These are phyloP conservation scores for Colletotrichum magnum DNA, from an alignment of 2,329 filamentous ascomycete species.

Conservation along the genomic window DNA sequence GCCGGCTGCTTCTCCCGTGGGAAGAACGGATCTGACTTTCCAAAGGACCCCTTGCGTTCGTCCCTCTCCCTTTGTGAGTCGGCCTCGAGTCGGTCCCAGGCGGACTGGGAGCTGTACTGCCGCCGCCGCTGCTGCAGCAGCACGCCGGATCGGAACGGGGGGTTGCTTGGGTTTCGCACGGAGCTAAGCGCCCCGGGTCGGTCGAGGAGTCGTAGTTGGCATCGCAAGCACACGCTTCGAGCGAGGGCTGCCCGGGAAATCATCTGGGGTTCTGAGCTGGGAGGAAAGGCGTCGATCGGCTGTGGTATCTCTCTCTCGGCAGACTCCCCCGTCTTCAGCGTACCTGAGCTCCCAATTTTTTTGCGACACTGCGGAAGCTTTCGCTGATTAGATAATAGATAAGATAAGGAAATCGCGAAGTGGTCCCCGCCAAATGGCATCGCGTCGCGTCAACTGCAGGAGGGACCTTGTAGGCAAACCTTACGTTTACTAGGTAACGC, in stretches of 20 bases:
- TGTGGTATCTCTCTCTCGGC: neutral
- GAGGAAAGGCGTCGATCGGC: constrained; percentile 20
- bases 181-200: constrained; percentile 27
- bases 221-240: constrained; percentile 53
- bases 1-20: too few relatives aligned
- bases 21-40: too few relatives aligned
- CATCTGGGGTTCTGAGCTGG: constrained; percentile 46
- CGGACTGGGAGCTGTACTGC: constrained; percentile 26
- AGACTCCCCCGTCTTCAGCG: too few relatives aligned
- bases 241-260: constrained; percentile 51
- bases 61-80: neutral
- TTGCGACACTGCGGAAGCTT: constrained; percentile 19
- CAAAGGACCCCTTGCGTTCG: too few relatives aligned
- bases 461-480: neutral
- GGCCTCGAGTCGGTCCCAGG: constrained; percentile 32
- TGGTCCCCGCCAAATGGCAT: constrained; percentile 25
- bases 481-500: neutral
- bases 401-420: constrained; percentile 23
- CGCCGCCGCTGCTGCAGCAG: constrained; percentile 23
- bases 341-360: constrained; percentile 31
- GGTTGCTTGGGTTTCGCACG: neutral
- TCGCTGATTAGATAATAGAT: constrained; percentile 43
- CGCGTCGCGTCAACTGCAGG: neutral
- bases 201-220: constrained; percentile 48
- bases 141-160: constrained; percentile 13